Evolutionary conservation across 78 protist genomes (phyloP).

Genomic region (Dictyostelium citrinum): DNA sequence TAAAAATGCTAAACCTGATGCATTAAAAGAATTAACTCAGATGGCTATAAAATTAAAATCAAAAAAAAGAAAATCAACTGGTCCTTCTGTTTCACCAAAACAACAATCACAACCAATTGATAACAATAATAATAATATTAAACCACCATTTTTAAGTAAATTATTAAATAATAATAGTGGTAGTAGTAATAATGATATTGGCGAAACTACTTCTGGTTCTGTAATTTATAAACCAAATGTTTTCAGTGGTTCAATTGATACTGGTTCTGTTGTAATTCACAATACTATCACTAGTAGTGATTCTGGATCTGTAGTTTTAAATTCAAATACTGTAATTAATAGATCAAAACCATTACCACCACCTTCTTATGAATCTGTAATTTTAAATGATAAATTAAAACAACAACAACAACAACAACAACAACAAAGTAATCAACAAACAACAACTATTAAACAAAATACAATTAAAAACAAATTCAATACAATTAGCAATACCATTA

Average conservation of each 20-base stretch:
- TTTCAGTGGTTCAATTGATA: background rate
- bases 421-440: background rate
- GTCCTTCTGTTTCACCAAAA: background rate
- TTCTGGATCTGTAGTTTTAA: background rate
- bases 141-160: background rate
- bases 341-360: background rate
- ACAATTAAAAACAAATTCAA: background rate
- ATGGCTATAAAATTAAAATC: constrained; percentile 13
- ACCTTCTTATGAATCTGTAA: constrained; percentile 1
- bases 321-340: background rate
- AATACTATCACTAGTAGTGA: background rate
- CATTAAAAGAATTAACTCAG: constrained; percentile 27
- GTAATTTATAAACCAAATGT: background rate
- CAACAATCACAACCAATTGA: background rate
- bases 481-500: background rate
- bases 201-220: background rate
- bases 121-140: background rate
- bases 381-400: constrained; percentile 3
- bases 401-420: background rate
- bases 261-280: background rate
- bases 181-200: background rate
- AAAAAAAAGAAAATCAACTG: constrained; percentile 27
- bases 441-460: background rate
- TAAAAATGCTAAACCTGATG: constrained; percentile 34
- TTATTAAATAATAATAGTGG: background rate